phyloP scores from a whole-genome alignment of 257 asterid species.

The Haberlea rhodopensis region DNA sequence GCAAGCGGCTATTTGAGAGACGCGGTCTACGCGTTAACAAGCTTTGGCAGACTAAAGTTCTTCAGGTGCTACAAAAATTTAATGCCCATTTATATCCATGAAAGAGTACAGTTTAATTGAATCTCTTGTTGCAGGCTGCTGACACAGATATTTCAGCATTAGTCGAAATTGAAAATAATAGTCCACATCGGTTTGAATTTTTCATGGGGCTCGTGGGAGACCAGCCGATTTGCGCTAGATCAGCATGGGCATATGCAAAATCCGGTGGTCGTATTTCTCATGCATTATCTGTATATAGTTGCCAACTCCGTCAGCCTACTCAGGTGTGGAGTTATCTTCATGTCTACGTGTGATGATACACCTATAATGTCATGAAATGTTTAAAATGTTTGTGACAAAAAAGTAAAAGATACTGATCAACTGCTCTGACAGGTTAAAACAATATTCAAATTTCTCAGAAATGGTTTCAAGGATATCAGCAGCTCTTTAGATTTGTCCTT shows the following conservation, averaged over 20 bases:
- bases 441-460: slow-evolving; percentile 84
- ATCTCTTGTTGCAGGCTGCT: slow-evolving; percentile 75
- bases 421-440: slow-evolving; percentile 73
- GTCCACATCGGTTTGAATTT: slow-evolving; percentile 97
- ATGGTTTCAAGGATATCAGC: slow-evolving; percentile 85
- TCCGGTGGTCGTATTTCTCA: slow-evolving; percentile 97
- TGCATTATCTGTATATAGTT: slow-evolving; percentile 93
- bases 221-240: slow-evolving; percentile 96
- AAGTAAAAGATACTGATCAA: slow-evolving; percentile 28
- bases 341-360: slow-evolving; percentile 5
- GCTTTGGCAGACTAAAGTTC: slow-evolving; percentile 99
- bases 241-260: slow-evolving; percentile 99
- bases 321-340: slow-evolving; percentile 43
- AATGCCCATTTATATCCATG: not conserved
- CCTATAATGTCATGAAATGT: slow-evolving; percentile 14
- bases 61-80: slow-evolving; percentile 60
- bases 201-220: slow-evolving; percentile 99
- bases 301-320: slow-evolving; percentile 88
- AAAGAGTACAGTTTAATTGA: slow-evolving; percentile 25
- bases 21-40: slow-evolving; percentile 89
- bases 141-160: slow-evolving; percentile 97
- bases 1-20: slow-evolving; percentile 95
- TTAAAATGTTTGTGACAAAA: slow-evolving; percentile 4
- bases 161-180: slow-evolving; percentile 95
- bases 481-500: slow-evolving; percentile 91